A percentile compares a stretch with the other conserved stretches of the same genome.
These are phyloP conservation scores for Russula vinacea DNA, from an alignment of 768 basidiomycete species.

Conservation along the genomic window DNA sequence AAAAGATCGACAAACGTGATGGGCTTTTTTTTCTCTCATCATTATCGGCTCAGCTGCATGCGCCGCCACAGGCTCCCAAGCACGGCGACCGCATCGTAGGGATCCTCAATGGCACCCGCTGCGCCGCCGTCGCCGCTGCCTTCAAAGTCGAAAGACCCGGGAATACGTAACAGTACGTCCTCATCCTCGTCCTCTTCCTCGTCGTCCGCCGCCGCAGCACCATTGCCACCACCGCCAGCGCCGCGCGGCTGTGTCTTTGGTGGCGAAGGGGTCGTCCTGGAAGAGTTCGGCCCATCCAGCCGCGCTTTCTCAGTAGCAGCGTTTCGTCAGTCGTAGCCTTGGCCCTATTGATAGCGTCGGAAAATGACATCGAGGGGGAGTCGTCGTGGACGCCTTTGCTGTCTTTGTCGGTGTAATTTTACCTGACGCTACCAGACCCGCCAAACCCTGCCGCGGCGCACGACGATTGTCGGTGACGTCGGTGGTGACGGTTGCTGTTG, in stretches of 20 bases:
- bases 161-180: conserved; percentile 9
- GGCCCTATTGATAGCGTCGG: neutral
- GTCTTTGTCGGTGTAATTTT: neutral
- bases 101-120: neutral
- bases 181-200: neutral
- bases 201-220: neutral
- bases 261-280: neutral
- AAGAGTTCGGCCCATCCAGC: neutral
- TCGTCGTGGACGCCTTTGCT: neutral
- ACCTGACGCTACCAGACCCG: neutral
- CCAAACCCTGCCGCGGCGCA: neutral
- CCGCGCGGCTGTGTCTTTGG: neutral
- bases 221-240: neutral
- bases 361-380: neutral
- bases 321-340: neutral
- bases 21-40: neutral
- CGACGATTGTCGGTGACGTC: neutral
- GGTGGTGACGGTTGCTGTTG: neutral
- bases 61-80: conserved; percentile 22
- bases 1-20: neutral
- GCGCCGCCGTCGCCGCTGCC: neutral
- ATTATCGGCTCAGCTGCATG: conserved; percentile 10
- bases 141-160: conserved; percentile 23
- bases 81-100: neutral
- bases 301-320: neutral